phyloP scores from a whole-genome alignment of 2,329 filamentous ascomycete genomes.

The Didymella exigua region DNA sequence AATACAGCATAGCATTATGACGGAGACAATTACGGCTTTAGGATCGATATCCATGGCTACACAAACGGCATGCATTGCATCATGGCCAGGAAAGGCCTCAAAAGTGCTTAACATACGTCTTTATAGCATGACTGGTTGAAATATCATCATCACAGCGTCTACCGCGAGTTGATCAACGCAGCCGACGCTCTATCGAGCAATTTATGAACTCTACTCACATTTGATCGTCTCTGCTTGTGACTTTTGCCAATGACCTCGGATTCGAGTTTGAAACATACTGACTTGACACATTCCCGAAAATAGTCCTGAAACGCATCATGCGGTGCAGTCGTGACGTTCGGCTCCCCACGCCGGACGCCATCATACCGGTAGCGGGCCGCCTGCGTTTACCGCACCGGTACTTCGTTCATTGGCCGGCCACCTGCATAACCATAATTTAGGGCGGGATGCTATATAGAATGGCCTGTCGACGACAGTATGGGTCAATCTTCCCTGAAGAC shows the following conservation, averaged over 20 bases:
- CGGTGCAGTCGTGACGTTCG: slow-evolving; percentile 11
- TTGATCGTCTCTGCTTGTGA: background rate
- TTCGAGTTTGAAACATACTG: background rate
- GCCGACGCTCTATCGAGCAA: background rate
- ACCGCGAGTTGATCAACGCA: background rate
- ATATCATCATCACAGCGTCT: background rate
- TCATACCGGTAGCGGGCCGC: background rate
- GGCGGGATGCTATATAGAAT: background rate
- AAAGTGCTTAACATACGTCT: background rate
- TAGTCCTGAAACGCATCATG: slow-evolving; percentile 7
- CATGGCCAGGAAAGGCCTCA: background rate
- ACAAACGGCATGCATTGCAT: background rate
- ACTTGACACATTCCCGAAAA: background rate
- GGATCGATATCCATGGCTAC: background rate
- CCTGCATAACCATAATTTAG: background rate
- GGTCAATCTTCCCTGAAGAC: too few relatives aligned
- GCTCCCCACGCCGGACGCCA: slow-evolving; percentile 11
- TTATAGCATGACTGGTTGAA: background rate
- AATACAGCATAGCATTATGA: background rate
- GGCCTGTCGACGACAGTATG: background rate
- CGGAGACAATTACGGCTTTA: background rate
- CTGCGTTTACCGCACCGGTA: background rate
- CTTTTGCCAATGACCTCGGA: background rate
- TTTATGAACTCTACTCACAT: background rate
- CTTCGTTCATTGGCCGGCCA: slow-evolving; percentile 3